Evolutionary conservation across 176 grass and related monocot genomes (phyloP).

Genomic region (Cenchrus americanus): DNA sequence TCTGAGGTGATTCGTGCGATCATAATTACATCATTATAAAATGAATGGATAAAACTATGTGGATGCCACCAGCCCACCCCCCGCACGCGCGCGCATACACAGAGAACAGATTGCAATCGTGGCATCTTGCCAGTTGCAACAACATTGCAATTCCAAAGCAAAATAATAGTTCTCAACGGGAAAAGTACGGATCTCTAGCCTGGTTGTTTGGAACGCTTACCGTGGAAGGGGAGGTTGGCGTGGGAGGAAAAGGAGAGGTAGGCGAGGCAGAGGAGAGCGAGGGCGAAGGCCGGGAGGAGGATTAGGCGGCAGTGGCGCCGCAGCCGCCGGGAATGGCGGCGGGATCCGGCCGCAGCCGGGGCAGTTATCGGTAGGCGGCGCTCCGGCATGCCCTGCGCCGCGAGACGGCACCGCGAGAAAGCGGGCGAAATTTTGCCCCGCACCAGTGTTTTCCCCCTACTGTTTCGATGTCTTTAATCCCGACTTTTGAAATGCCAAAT

Average conservation of each 20-base stretch:
- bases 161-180: not conserved
- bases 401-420: not conserved
- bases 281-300: slow-evolving; percentile 41
- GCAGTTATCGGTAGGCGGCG: slow-evolving; percentile 36
- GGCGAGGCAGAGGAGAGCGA: slow-evolving; percentile 56
- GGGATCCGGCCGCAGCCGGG: slow-evolving; percentile 33
- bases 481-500: not conserved
- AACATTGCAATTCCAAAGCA: slow-evolving; percentile 20
- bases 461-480: not conserved
- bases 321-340: slow-evolving; percentile 44
- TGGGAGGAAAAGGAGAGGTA: slow-evolving; percentile 69
- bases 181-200: slow-evolving; percentile 9
- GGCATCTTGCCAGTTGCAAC: not conserved
- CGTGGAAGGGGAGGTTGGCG: slow-evolving; percentile 54
- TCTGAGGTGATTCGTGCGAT: not conserved
- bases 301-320: slow-evolving; percentile 45
- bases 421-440: not conserved
- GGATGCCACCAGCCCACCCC: not conserved
- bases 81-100: not conserved
- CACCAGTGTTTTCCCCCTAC: not conserved
- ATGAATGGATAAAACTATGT: slow-evolving; percentile 7
- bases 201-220: slow-evolving; percentile 42
- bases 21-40: not conserved
- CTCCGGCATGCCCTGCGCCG: slow-evolving; percentile 36
- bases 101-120: slow-evolving; percentile 3